Evolutionary conservation across 2,329 filamentous ascomycete genomes (phyloP).

Genomic region (Pseudopyrenochaeta lycopersici): DNA sequence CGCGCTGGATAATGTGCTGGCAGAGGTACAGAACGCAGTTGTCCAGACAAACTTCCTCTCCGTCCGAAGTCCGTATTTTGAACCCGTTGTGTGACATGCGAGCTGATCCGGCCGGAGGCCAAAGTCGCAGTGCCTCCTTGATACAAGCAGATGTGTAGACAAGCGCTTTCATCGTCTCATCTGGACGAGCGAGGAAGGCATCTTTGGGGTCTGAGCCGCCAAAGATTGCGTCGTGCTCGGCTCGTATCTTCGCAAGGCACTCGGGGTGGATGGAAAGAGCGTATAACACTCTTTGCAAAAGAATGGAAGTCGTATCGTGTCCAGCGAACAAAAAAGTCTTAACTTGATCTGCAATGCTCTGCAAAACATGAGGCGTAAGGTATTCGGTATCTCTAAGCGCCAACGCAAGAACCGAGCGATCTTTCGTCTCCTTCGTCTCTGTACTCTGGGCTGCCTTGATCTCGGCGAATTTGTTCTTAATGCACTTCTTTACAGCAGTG

Average conservation of each 20-base stretch:
- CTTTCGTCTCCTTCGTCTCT: slow-evolving; percentile 25
- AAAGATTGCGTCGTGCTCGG: slow-evolving; percentile 64
- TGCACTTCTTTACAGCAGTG: slow-evolving; percentile 35
- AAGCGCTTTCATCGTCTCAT: slow-evolving; percentile 59
- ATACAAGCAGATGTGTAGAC: slow-evolving; percentile 63
- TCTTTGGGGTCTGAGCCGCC: slow-evolving; percentile 54
- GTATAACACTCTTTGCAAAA: slow-evolving; percentile 45
- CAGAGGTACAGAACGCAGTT: slow-evolving; percentile 56
- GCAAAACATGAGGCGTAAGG: slow-evolving; percentile 48
- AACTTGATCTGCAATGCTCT: slow-evolving; percentile 49
- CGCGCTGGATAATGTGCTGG: slow-evolving; percentile 51
- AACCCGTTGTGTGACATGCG: slow-evolving; percentile 52
- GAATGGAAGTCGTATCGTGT: slow-evolving; percentile 55
- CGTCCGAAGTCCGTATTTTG: slow-evolving; percentile 53
- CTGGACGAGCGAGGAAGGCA: slow-evolving; percentile 54
- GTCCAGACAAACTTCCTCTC: slow-evolving; percentile 55
- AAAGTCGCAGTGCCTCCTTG: slow-evolving; percentile 64
- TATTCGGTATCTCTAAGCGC: slow-evolving; percentile 36
- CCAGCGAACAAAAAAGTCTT: slow-evolving; percentile 59
- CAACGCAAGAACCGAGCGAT: slow-evolving; percentile 47
- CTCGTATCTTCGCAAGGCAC: slow-evolving; percentile 45
- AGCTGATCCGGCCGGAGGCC: slow-evolving; percentile 59
- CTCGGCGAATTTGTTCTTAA: slow-evolving; percentile 34
- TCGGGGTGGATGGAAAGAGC: slow-evolving; percentile 41
- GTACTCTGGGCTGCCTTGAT: slow-evolving; percentile 27